A percentile compares a stretch with the other conserved stretches of the same genome.
Conservation (phyloP, 805 yeast species). For the Yarrowia yakushimensis region DNA sequence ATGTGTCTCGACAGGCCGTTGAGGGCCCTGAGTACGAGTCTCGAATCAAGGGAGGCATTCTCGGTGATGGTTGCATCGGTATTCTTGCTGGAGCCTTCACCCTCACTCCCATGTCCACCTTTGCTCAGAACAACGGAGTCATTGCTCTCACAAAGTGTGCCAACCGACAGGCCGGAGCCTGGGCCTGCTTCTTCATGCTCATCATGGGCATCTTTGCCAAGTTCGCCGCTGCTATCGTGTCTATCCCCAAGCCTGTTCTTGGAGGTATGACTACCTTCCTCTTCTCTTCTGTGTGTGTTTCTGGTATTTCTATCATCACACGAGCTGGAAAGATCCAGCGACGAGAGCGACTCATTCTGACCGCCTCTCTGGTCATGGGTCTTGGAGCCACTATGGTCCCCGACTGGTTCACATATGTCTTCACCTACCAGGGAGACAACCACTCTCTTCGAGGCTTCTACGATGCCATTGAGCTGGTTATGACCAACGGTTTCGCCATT, state of each 20-base stretch:
- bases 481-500: conserved; percentile 72
- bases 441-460: conserved; percentile 55
- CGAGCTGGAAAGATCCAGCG: conserved; percentile 51
- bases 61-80: conserved; percentile 85
- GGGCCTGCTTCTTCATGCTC: conserved; percentile 74
- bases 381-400: conserved; percentile 64
- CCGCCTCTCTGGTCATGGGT: conserved; percentile 63
- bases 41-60: conserved; percentile 87
- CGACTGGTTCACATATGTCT: conserved; percentile 59
- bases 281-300: conserved; percentile 70
- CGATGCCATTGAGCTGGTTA: conserved; percentile 63
- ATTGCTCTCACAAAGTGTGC: conserved; percentile 92
- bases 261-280: conserved; percentile 87
- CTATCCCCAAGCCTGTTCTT: conserved; percentile 73
- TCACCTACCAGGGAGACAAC: conserved; percentile 63
- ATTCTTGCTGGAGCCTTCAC: conserved; percentile 73
- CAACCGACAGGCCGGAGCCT: conserved; percentile 72
- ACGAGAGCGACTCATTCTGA: conserved; percentile 68
- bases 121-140: conserved; percentile 95
- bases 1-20: conserved; percentile 79
- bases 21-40: conserved; percentile 80
- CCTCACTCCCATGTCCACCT: conserved; percentile 81
- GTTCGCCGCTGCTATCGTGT: conserved; percentile 80
- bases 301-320: conserved; percentile 66
- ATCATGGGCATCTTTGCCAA: conserved; percentile 86